Percentiles rank a stretch among this genome's conserved stretches.
Evolutionary conservation across 75 land plant genomes (phyloP).

Genomic region (Selaginella moellendorffii): DNA sequence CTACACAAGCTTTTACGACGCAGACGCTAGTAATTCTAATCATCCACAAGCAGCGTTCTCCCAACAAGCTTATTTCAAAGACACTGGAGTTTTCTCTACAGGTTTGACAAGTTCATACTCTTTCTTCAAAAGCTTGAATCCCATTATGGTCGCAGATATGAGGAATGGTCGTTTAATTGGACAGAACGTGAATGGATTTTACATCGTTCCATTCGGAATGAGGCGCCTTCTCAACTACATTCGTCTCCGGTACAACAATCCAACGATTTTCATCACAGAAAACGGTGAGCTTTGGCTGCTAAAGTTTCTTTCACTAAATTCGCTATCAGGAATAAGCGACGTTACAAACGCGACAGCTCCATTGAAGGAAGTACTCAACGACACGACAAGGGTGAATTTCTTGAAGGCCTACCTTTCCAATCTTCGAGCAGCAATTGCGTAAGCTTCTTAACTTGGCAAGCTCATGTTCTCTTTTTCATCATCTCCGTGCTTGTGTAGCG

Average conservation of each 20-base stretch:
- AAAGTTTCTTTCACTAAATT: neutral
- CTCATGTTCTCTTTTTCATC: neutral
- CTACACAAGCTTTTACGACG: conserved; percentile 20
- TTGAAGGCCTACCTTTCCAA: neutral
- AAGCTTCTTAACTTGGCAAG: neutral
- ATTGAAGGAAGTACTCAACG: neutral
- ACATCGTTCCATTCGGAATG: neutral
- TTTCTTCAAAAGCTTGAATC: neutral
- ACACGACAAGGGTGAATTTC: neutral
- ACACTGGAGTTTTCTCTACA: neutral
- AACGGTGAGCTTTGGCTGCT: neutral
- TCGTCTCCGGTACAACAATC: neutral
- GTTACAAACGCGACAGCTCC: neutral
- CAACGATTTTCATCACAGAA: neutral
- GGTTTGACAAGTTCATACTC: neutral
- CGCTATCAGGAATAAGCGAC: neutral
- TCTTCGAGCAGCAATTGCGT: neutral
- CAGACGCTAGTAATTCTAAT: neutral
- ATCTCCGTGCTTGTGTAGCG: conserved; percentile 22
- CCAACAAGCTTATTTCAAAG: neutral
- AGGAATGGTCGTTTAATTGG: neutral
- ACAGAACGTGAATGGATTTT: neutral
- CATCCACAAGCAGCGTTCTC: neutral
- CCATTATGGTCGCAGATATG: neutral
- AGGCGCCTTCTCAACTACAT: neutral